These are phyloP conservation scores for Brassica carinata DNA, from an alignment of 345 rosid genomes.

Conservation along the genomic window DNA sequence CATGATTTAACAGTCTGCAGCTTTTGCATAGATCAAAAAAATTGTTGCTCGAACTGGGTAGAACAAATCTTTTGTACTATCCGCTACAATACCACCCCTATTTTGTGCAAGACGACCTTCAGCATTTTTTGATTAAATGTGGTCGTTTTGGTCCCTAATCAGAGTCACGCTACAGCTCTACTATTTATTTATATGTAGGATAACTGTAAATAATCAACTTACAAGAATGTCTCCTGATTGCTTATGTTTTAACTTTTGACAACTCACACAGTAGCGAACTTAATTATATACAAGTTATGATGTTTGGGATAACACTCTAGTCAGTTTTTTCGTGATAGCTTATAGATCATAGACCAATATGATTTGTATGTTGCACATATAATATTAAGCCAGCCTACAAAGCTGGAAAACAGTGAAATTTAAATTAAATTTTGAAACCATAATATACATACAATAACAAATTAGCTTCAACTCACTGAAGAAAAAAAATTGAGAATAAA, in stretches of 20 bases:
- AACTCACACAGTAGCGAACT: background rate
- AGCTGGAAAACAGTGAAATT: background rate
- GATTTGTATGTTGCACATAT: conserved; percentile 4
- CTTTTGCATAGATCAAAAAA: conserved; percentile 44
- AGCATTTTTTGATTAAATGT: conserved; percentile 7
- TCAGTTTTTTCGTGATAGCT: background rate
- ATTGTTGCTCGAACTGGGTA: conserved; percentile 37
- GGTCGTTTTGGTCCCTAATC: conserved; percentile 8
- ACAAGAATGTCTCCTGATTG: background rate
- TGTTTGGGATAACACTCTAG: background rate
- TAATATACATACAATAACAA: background rate
- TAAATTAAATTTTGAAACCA: background rate
- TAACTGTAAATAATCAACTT: background rate
- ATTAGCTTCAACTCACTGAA: conserved; percentile 10
- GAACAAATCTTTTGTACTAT: conserved; percentile 40
- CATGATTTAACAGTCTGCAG: conserved; percentile 41
- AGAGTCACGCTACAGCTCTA: conserved; percentile 6
- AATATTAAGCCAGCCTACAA: background rate
- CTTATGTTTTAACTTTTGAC: background rate
- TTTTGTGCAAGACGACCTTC: conserved; percentile 42
- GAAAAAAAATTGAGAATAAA: background rate
- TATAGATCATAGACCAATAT: background rate
- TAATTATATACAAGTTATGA: background rate
- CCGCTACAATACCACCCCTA: conserved; percentile 27
- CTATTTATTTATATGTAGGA: conserved; percentile 1